These are phyloP conservation scores for Chrysanthemum lavandulifolium DNA, from an alignment of 129 eudicot genomes.

Conservation along the genomic window DNA sequence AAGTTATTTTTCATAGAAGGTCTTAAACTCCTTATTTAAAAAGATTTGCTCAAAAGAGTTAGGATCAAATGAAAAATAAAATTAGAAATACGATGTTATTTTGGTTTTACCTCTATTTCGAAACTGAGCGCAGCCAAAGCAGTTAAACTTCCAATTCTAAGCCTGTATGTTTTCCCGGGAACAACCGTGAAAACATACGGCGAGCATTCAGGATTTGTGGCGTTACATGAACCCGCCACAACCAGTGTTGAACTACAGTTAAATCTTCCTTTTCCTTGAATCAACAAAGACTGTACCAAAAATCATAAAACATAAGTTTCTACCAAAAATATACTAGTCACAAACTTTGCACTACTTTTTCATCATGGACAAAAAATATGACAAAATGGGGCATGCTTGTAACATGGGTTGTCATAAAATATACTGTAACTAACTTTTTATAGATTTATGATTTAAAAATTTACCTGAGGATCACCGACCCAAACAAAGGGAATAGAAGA, in stretches of 20 bases:
- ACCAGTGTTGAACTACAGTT: conserved; percentile 47
- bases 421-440: neutral
- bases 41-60: no score
- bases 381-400: neutral
- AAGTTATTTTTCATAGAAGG: no score
- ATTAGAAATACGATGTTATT: neutral
- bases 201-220: conserved; percentile 63
- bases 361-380: neutral
- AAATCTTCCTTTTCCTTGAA: conserved; percentile 83
- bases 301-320: neutral
- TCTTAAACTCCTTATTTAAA: neutral
- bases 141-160: conserved; percentile 82
- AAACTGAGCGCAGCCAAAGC: conserved; percentile 81
- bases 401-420: neutral
- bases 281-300: conserved; percentile 64
- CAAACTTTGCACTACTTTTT: neutral
- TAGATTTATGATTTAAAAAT: neutral
- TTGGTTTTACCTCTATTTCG: conserved; percentile 65
- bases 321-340: neutral
- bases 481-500: conserved; percentile 68
- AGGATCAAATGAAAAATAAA: no score
- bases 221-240: conserved; percentile 54
- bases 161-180: conserved; percentile 80
- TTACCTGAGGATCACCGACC: conserved; percentile 95
- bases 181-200: conserved; percentile 60